Percentiles rank a stretch among this genome's conserved stretches.
These are phyloP conservation scores for Phialophora macrospora DNA, from an alignment of 2,329 filamentous ascomycete species.

Conservation along the genomic window DNA sequence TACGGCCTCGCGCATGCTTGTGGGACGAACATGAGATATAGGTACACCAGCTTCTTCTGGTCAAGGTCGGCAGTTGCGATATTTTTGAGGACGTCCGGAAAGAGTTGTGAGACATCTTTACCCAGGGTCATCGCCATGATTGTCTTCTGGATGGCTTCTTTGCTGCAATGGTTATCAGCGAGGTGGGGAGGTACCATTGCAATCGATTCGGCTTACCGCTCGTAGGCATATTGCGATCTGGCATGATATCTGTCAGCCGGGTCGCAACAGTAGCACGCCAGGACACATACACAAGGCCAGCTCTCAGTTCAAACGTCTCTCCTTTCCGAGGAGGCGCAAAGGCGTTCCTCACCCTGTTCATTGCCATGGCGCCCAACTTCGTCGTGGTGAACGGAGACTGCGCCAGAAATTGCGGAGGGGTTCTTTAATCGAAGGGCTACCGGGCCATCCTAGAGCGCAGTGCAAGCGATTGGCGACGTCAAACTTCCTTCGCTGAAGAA, in stretches of 20 bases:
- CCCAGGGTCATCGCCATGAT: slow-evolving; percentile 99
- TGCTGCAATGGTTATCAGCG: slow-evolving; percentile 56
- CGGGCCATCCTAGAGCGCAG: slow-evolving; percentile 28
- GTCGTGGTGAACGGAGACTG: slow-evolving; percentile 3
- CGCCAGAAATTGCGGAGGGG: slow-evolving; percentile 18
- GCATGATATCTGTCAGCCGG: slow-evolving; percentile 44
- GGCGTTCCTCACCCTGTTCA: slow-evolving; percentile 92
- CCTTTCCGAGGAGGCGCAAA: slow-evolving; percentile 93
- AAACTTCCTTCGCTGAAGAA: not conserved
- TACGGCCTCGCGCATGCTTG: not conserved
- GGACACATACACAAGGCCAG: slow-evolving; percentile 72
- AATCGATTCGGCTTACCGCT: slow-evolving; percentile 62
- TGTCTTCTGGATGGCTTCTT: slow-evolving; percentile 98
- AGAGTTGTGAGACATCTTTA: slow-evolving; percentile 96
- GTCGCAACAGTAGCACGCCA: slow-evolving; percentile 36
- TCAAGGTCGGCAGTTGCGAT: slow-evolving; percentile 93
- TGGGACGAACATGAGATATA: slow-evolving; percentile 84
- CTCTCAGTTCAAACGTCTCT: slow-evolving; percentile 96
- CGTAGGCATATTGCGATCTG: slow-evolving; percentile 97
- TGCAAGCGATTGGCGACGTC: not conserved
- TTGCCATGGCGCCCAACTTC: slow-evolving; percentile 68
- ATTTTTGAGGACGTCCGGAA: slow-evolving; percentile 98
- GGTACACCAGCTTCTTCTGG: slow-evolving; percentile 98
- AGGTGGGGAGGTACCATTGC: slow-evolving; percentile 32
- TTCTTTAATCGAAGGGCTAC: slow-evolving; percentile 25